These are phyloP conservation scores for Ceratocystis eucalypticola DNA, from an alignment of 2,329 filamentous ascomycete genomes.

Conservation along the genomic window DNA sequence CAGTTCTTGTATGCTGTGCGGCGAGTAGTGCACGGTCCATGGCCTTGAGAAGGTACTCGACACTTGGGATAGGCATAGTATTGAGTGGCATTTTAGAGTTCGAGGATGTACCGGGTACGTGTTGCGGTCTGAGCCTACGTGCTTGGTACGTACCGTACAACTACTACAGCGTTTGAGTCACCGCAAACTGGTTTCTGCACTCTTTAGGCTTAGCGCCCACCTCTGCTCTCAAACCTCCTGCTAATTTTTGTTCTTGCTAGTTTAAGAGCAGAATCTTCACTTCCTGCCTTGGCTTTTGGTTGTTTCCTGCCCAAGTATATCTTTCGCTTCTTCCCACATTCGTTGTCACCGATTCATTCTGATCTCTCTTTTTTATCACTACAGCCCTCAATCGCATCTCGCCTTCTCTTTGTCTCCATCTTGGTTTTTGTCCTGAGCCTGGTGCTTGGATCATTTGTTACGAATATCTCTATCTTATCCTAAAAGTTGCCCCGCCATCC, in stretches of 20 bases:
- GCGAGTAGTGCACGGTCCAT: too few relatives aligned
- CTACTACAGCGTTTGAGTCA: neutral
- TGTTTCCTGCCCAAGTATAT: neutral
- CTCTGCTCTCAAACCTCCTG: neutral
- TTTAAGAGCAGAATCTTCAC: neutral
- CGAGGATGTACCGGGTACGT: neutral
- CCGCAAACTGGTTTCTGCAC: neutral
- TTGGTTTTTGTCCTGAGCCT: neutral
- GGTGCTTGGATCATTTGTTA: conserved; percentile 2
- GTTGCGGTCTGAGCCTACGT: neutral
- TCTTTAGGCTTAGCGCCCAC: neutral
- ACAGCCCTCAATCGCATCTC: neutral
- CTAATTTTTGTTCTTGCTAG: neutral
- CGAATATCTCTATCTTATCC: conserved; percentile 10
- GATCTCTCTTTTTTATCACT: neutral
- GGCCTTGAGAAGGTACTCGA: neutral
- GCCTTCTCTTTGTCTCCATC: neutral
- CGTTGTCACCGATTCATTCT: too few relatives aligned
- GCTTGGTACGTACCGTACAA: neutral
- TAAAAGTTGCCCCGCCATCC: conserved; percentile 17
- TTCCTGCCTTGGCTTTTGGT: neutral
- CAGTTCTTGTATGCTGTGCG: neutral
- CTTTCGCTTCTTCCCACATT: neutral
- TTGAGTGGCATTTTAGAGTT: neutral
- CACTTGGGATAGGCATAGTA: neutral